A percentile compares a stretch with the other conserved stretches of the same genome.
These are phyloP conservation scores for Zymoseptoria pseudotritici DNA, from an alignment of 2,329 filamentous ascomycete species.

Conservation along the genomic window DNA sequence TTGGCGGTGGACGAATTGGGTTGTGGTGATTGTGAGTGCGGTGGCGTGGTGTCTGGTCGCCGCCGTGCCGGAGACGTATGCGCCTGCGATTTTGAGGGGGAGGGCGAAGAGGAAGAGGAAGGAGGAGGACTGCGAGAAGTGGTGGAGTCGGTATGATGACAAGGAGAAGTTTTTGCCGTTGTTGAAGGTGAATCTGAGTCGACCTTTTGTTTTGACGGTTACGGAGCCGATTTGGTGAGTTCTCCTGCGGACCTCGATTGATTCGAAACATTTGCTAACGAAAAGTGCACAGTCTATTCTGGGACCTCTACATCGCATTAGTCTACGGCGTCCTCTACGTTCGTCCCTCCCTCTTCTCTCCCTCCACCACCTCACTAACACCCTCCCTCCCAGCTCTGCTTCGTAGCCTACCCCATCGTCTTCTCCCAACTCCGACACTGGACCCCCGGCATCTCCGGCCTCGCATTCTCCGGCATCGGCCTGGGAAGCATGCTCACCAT, in stretches of 20 bases:
- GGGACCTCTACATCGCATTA: constrained; percentile 63
- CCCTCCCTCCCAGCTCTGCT: constrained; percentile 52
- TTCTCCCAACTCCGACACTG: constrained; percentile 71
- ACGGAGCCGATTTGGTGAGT: constrained; percentile 75
- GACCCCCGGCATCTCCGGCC: constrained; percentile 63
- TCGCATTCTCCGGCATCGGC: constrained; percentile 69
- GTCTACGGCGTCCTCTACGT: constrained; percentile 76
- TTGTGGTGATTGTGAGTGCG: constrained; percentile 65
- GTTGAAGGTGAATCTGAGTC: constrained; percentile 65
- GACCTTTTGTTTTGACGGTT: constrained; percentile 69
- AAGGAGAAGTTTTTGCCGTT: constrained; percentile 57
- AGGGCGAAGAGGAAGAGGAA: constrained; percentile 59
- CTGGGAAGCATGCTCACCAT: constrained; percentile 50
- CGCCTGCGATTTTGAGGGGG: constrained; percentile 59
- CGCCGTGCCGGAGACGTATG: constrained; percentile 67
- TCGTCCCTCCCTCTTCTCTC: neutral
- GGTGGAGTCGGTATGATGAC: constrained; percentile 76
- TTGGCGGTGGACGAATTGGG: constrained; percentile 85
- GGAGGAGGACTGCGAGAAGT: constrained; percentile 62
- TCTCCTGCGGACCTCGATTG: neutral
- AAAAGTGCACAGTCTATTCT: constrained; percentile 54
- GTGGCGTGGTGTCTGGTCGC: constrained; percentile 53
- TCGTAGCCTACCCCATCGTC: constrained; percentile 82
- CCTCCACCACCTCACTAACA: neutral
- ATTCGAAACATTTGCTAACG: neutral